Conservation (phyloP, 83 land plant species). For the Larix sibirica region DNA sequence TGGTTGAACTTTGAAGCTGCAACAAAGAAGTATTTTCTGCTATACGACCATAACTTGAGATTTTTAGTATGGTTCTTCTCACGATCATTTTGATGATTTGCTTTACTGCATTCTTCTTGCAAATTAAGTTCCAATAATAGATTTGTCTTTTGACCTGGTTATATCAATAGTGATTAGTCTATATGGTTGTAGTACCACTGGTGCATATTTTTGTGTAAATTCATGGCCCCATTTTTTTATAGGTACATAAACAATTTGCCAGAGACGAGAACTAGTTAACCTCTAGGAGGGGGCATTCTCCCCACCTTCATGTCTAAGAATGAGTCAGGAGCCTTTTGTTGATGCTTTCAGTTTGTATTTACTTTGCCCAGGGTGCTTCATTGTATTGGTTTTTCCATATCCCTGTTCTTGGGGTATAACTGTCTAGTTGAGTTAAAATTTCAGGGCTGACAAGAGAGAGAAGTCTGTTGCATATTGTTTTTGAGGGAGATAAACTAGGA, state of each 20-base stretch:
- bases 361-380: neutral
- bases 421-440: neutral
- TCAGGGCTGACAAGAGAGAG: too few species aligned
- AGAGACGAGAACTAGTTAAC: neutral
- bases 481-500: too few species aligned
- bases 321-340: neutral
- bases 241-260: neutral
- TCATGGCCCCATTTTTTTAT: neutral
- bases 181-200: too few species aligned
- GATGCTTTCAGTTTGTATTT: neutral
- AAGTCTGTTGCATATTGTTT: too few species aligned
- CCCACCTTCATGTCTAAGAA: neutral
- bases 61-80: neutral
- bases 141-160: neutral
- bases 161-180: too few species aligned
- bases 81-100: neutral
- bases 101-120: neutral
- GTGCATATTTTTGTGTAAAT: neutral
- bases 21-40: neutral
- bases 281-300: neutral
- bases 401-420: neutral
- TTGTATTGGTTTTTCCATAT: neutral
- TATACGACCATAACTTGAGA: neutral
- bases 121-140: neutral
- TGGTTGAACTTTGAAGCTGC: neutral